Base-by-base conservation (phyloP, 108 stramenopile genomes). In the Stephanodiscus triporus region DNA sequence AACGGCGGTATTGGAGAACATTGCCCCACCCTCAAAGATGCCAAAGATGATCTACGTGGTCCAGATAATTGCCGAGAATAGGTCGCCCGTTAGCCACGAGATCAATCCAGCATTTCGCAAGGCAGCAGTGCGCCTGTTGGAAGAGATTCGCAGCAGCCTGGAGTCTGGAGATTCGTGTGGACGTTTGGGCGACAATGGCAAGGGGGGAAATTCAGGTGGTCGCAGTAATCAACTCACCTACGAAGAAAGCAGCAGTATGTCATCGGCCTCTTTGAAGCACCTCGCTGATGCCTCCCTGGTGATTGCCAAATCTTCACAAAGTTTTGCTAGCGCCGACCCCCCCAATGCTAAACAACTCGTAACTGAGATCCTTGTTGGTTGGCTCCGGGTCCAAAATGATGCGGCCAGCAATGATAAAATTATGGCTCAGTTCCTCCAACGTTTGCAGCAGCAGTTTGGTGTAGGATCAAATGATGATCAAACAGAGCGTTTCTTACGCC, bases 401-500 rank as follows among this genome's bases (percentile, higher is more conserved):
- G 88, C 84, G 6, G 66, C 85, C 1, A 79, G 86, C 16, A 96
- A 88, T 73, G 98, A 99, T 70, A 95, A 96, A 71, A 85, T 85
- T n/a, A 67, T 91, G 58, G 76, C 84, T 14, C 96, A 97, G 64
- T 98, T 90, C 74, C 79, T 99, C 27, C 91, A 94, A 68, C 76
- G 96, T 42, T 78, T 99, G 37, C 85, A 85, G 58, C 92, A 96
- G 70, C 87, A 91, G 63, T 83, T 86, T 63, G 97, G 94, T 17
- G 93, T 97, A 7, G 96, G 97, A 54, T 93, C 89, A 53, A 87
- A 72, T 16, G 97, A 98, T 50, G 97, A 91, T 29, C 83, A 93
- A 23, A 97, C 95, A 26, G 97, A 99, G 73, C 94, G 97, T 23
- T 99, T 99, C 79, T 77, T 99, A 63, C 94, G 98, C 55, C 75